Evolutionary conservation across 2,329 filamentous ascomycete species (phyloP), one percentile per base, ranked within the genome.

Genomic region (Mariannaea sp.): DNA sequence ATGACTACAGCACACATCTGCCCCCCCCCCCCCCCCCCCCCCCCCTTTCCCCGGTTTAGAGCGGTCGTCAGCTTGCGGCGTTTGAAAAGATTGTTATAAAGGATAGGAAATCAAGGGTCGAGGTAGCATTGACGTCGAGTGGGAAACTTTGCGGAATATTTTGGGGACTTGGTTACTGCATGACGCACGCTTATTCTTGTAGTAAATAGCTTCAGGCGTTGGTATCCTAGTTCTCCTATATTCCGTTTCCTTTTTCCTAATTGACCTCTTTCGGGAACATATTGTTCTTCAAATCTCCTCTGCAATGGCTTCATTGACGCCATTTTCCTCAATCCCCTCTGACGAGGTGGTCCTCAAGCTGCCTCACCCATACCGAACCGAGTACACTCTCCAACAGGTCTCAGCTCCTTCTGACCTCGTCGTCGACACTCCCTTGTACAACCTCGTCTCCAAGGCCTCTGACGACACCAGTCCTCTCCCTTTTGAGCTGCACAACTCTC

Each of bases 321-420:
- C 59, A n/a, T 64, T 66, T 36, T 61, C 62, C 13, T 53, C 61
- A 36, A 39, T 63, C 41, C 44, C 60, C 46, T 55, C 68, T 19
- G 65, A 70, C 50, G 73, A 78, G 60, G 71, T 70, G 17, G 62
- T 78, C 49, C 64, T 80, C 61, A 76, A 75, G 70, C 76, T 80
- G 29, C 78, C 78, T 49, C 75, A 80, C 59, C 78, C 78, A 2
- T 80, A 80, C 65, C 71, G 74, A 33, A 74, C 75, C 30, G 72
- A 77, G 47, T 80, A 79, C 65, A 62, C 69, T 7, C 61, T 80
- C 35, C 67, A 70, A 47, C 73, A 71, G 55, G 65, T 61, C 40
- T 56, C 65, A 14, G 49, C 64, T 9, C 59, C 65, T 19, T 36
- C 56, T 5, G 57, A 49, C 17, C 22, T 57, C 26, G 22, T 46